Evolutionary conservation across 192 early-diverging fungal genomes (phyloP).

Genomic region (Entomortierella beljakovae): DNA sequence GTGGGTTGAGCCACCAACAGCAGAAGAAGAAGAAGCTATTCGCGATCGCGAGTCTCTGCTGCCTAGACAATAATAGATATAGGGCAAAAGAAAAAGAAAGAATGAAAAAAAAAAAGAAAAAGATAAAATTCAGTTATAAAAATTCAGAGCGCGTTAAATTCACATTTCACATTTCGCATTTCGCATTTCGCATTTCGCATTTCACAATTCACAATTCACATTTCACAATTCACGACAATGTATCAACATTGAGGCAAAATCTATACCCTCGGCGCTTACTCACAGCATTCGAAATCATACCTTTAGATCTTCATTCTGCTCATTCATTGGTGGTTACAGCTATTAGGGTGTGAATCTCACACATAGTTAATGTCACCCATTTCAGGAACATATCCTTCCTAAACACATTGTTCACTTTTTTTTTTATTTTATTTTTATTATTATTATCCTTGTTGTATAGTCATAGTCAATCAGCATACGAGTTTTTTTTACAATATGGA

Average conservation of each 20-base stretch:
- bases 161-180: not conserved
- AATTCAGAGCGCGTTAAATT: not conserved
- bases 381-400: not conserved
- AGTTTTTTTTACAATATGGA: not conserved
- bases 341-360: not conserved
- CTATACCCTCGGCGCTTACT: too few relatives aligned
- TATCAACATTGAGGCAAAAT: too few relatives aligned
- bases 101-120: not conserved
- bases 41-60: slow-evolving; percentile 32
- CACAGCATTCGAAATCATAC: too few relatives aligned
- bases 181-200: too few relatives aligned
- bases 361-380: too few relatives aligned
- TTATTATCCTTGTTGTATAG: too few relatives aligned
- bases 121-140: not conserved
- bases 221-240: too few relatives aligned
- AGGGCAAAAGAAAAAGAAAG: not conserved
- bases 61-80: slow-evolving; percentile 12
- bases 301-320: too few relatives aligned
- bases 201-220: too few relatives aligned
- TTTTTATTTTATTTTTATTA: too few relatives aligned
- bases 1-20: slow-evolving; percentile 56
- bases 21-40: slow-evolving; percentile 40
- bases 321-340: too few relatives aligned
- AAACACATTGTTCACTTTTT: too few relatives aligned
- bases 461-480: not conserved